Conservation (phyloP, 164 flowering plant species). For the Protea cynaroides region DNA sequence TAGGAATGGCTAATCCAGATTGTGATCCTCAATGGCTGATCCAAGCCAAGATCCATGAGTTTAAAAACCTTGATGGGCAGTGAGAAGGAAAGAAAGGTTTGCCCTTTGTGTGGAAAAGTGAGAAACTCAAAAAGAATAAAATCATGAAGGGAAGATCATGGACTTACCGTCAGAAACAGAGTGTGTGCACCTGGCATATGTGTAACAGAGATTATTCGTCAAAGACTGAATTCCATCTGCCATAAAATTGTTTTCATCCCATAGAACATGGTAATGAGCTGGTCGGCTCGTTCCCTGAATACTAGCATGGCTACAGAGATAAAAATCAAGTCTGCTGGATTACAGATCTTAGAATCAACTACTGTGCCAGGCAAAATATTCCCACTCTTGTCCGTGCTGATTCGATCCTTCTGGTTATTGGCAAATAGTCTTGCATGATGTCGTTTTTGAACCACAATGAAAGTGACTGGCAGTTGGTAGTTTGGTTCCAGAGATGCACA, state of each 20-base stretch:
- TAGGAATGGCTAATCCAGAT: no score
- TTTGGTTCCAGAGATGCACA: constrained; percentile 19
- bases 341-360: constrained; percentile 82
- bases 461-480: constrained; percentile 70
- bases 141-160: neutral
- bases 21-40: no score
- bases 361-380: constrained; percentile 47
- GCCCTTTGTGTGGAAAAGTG: no score
- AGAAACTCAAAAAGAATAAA: neutral
- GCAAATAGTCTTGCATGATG: constrained; percentile 29
- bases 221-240: constrained; percentile 71
- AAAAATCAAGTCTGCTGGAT: constrained; percentile 93
- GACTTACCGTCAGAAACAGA: constrained; percentile 86
- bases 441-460: constrained; percentile 58
- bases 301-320: constrained; percentile 95
- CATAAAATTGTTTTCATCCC: constrained; percentile 74
- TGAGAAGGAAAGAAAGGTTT: no score
- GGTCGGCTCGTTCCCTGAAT: constrained; percentile 88
- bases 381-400: constrained; percentile 5
- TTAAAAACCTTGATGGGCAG: no score
- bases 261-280: constrained; percentile 73
- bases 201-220: constrained; percentile 64
- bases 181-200: constrained; percentile 90
- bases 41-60: no score
- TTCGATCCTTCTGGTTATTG: neutral